A percentile compares a stretch with the other conserved stretches of the same genome.
These are phyloP conservation scores for Athelia psychrophila DNA, from an alignment of 1,284 basidiomycete genomes.

Conservation along the genomic window DNA sequence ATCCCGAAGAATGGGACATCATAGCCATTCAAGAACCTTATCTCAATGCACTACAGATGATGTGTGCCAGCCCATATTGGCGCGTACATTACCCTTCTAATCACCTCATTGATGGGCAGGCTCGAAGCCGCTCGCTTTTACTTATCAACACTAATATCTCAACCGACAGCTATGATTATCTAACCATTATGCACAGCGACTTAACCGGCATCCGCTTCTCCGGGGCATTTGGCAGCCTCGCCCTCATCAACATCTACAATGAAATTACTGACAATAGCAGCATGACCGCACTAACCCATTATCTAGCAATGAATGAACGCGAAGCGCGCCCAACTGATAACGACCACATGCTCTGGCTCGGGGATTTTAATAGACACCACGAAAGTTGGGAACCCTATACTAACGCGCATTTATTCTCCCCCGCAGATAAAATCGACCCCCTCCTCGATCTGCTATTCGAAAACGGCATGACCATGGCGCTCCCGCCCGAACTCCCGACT, in stretches of 20 bases:
- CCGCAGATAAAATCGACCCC: conserved; percentile 1
- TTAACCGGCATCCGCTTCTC: conserved; percentile 24
- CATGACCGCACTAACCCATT: conserved; percentile 10
- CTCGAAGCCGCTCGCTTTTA: conserved; percentile 19
- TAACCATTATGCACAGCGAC: conserved; percentile 21
- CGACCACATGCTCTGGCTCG: conserved; percentile 30
- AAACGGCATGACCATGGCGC: conserved; percentile 8
- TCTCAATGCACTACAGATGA: conserved; percentile 14
- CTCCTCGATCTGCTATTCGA: conserved; percentile 10
- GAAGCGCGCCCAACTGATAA: neutral
- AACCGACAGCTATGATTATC: conserved; percentile 20
- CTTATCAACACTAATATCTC: conserved; percentile 24
- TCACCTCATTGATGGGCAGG: conserved; percentile 11
- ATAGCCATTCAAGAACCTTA: conserved; percentile 32
- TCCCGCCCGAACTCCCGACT: conserved; percentile 14
- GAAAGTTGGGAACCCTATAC: conserved; percentile 38
- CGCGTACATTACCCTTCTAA: conserved; percentile 21
- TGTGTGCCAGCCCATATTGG: conserved; percentile 20
- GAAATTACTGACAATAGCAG: conserved; percentile 19
- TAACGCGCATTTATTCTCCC: conserved; percentile 12
- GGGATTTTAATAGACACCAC: conserved; percentile 52
- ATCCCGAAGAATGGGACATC: conserved; percentile 21
- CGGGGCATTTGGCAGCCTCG: conserved; percentile 5
- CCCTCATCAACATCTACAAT: conserved; percentile 36
- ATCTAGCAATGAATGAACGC: neutral